Evolutionary conservation across 148 eudicot species (phyloP).

Genomic region (Euryodendron excelsum): DNA sequence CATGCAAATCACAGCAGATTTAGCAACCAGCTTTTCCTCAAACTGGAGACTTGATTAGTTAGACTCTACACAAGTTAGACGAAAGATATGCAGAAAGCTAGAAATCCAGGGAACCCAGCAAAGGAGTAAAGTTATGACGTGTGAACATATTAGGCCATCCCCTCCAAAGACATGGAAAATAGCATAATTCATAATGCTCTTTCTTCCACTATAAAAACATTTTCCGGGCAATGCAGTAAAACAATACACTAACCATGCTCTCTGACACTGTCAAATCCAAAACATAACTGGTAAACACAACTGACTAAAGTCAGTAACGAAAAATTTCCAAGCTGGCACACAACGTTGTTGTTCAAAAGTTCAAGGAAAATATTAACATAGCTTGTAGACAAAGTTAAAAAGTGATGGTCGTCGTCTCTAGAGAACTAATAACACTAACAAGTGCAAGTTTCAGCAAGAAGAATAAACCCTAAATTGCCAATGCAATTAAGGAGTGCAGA

Average conservation of each 20-base stretch:
- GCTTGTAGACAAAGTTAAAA: not conserved
- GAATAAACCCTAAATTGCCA: not conserved
- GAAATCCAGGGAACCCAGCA: not conserved
- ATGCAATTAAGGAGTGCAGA: not conserved
- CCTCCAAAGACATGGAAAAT: not conserved
- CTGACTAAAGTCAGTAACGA: not conserved
- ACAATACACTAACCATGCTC: not conserved
- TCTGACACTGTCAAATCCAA: not conserved
- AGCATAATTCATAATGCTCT: not conserved
- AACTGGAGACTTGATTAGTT: not conserved
- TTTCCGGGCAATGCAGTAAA: not conserved
- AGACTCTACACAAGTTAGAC: not conserved
- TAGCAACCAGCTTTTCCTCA: not conserved
- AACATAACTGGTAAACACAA: not conserved
- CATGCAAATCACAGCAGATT: not conserved
- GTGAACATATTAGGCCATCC: not conserved
- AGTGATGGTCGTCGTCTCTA: not conserved
- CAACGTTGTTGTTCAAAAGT: not conserved
- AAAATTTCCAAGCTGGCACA: no score
- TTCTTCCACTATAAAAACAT: not conserved
- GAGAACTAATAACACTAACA: not conserved
- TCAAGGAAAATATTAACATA: not conserved
- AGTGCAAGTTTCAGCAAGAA: not conserved
- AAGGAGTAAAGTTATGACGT: not conserved
- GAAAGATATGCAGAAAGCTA: not conserved